These are phyloP conservation scores for Irpex sp. DNA, from an alignment of 1,284 basidiomycete genomes.

Conservation along the genomic window DNA sequence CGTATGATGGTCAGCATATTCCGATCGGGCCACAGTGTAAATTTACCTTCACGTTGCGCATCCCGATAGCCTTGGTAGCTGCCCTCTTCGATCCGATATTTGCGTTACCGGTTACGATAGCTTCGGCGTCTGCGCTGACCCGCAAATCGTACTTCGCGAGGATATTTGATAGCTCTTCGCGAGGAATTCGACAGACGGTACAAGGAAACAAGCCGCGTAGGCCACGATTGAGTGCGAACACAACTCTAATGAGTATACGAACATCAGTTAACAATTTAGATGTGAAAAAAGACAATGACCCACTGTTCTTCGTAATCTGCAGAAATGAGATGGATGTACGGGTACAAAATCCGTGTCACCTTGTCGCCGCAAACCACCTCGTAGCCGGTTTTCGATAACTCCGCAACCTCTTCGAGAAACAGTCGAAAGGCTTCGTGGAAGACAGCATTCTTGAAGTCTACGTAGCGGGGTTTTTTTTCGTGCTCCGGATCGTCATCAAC, in stretches of 20 bases:
- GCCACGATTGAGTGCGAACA: slow-evolving; percentile 11
- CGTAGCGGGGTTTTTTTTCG: slow-evolving; percentile 13
- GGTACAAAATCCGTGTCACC: slow-evolving; percentile 18
- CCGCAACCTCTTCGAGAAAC: slow-evolving; percentile 15
- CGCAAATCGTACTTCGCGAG: neutral
- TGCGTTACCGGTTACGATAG: neutral
- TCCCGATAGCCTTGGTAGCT: neutral
- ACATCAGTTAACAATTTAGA: neutral
- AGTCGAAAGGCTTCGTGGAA: slow-evolving; percentile 27
- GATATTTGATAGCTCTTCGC: neutral
- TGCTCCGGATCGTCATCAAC: slow-evolving; percentile 17
- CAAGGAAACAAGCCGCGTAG: slow-evolving; percentile 6
- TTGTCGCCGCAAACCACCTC: slow-evolving; percentile 20
- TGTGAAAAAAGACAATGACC: slow-evolving; percentile 28
- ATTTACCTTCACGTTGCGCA: slow-evolving; percentile 4
- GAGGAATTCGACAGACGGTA: slow-evolving; percentile 4
- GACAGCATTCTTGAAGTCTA: slow-evolving; percentile 25
- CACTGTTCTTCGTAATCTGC: slow-evolving; percentile 36
- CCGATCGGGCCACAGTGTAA: too few relatives aligned
- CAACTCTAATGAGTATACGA: slow-evolving; percentile 3
- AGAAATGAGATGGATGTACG: slow-evolving; percentile 27
- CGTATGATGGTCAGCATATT: neutral
- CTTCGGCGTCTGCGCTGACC: neutral
- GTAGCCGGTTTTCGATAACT: slow-evolving; percentile 18
- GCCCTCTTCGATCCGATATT: too few relatives aligned